Evolutionary conservation across 805 yeast genomes (phyloP), one percentile per base, ranked within the genome.

Genomic region (Saccharomyces paradoxus): DNA sequence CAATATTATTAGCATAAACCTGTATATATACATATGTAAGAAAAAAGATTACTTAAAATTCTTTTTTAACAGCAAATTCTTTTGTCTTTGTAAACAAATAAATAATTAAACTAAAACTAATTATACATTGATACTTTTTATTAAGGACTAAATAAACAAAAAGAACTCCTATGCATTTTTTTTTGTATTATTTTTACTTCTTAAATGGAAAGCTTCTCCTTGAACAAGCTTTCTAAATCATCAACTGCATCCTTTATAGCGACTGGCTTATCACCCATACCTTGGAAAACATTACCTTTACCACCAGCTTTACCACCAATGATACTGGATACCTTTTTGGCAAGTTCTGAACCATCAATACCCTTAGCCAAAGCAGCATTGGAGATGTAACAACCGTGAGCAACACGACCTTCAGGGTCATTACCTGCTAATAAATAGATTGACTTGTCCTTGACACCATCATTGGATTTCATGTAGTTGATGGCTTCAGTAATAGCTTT

Each of bases 221-320:
- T 68, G 60, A 90, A 77, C 59, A 82, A 71, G 66, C 77, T 77
- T 61, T 79, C 79, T 52, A 91, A 81, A 58, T 84, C 88, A 32
- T 77, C 80, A 60, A 94, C 77, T 28, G 99, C 99, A 46, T 77
- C 79, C 46, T 77, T 78, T 52, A 89, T 77, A 59, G 87, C 88
- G 32, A 74, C 77, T 41, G 84, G 79, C 58, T 89, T 86, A 63
- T 85, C 89, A 64, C 99, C 99, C 84, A 89, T 87, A 73, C 99
- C 99, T 76, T 94, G 99, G 63, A 89, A 89, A 53, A 91, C 84
- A 61, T 89, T 88, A 59, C 97, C 98, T 74, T 89, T 94, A 72
- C 99, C 99, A 75, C 99, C 99, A 55, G 96, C 95, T 72, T 87
- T 89, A 72, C 99, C 99, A 60, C 99, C 99, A 63, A 94, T 82